Evolutionary conservation across 106 monocot species (phyloP), one percentile per base, ranked within the genome.

Genomic region (Dendrobium officinale): DNA sequence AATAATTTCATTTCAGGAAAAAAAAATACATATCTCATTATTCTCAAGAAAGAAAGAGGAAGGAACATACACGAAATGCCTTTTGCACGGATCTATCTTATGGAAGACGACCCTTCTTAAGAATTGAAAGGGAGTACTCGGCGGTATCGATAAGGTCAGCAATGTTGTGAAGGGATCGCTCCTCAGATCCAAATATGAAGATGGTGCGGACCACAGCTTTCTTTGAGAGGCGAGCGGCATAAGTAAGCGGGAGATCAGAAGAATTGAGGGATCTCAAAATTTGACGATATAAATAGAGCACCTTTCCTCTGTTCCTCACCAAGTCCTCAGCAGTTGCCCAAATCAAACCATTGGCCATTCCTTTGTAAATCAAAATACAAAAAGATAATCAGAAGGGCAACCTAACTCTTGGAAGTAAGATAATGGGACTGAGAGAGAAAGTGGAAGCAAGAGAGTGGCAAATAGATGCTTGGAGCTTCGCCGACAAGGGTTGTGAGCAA

Each of bases 151-250:
- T 58, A 77, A 94, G 92, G 37, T 96, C 94, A 16, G 90, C 85
- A 48, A 94, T 96, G 83, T 96, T 96, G 89, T 92, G 92, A n/a
- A 88, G 78, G n/a, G 96, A 96, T 6, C 88, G 64, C 85, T 96
- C 93, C 79, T 90, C 89, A n/a, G 89, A 78, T 27, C 85, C 92
- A 24, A 90, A 88, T 10, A 92, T 37, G 89, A 96, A 96, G 79
- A 96, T 92, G 54, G 87, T 66, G 18, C 86, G 86, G 3, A 78
- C 92, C 88, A 92, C 92, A 0, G 89, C 92, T 72, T 94, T 96
- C 86, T 88, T 96, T 2, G 87, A 86, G 19, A 94, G 82, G 5
- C 90, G 85, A 19, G 93, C 88, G 5, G 92, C 94, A 33, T 80
- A 59, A 41, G 84, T 84, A 42, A 96, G 82, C 0, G 87, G 91